phyloP scores from a whole-genome alignment of 2,329 filamentous ascomycete genomes.

The Diaporthe destruens region DNA sequence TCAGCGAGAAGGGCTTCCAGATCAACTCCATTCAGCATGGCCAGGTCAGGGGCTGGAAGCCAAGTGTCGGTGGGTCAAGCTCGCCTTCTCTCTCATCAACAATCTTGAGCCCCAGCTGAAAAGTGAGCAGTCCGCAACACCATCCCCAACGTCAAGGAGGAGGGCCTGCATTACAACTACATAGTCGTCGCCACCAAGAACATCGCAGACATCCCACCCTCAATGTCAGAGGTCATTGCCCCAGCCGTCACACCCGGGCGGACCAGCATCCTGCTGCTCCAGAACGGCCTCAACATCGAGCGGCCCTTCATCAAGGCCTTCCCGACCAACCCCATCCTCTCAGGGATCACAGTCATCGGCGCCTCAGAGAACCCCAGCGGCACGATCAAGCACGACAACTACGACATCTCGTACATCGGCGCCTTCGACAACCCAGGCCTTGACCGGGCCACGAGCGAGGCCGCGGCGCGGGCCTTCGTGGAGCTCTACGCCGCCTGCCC shows the following conservation, averaged over 20 bases:
- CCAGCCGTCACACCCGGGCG: constrained; percentile 64
- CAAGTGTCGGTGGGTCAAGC: constrained; percentile 54
- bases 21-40: constrained; percentile 70
- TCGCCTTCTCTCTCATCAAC: too few relatives aligned
- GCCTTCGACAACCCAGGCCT: constrained; percentile 58
- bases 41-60: constrained; percentile 60
- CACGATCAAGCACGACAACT: constrained; percentile 64
- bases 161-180: constrained; percentile 63
- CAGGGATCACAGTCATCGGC: constrained; percentile 65
- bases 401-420: constrained; percentile 58
- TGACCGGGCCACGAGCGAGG: constrained; percentile 44
- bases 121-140: constrained; percentile 56
- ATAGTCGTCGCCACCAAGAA: constrained; percentile 71
- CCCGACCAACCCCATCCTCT: constrained; percentile 64
- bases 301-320: constrained; percentile 63
- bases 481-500: constrained; percentile 59
- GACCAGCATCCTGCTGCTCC: constrained; percentile 68
- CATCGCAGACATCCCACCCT: constrained; percentile 64
- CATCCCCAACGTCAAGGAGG: constrained; percentile 58
- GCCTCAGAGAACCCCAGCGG: constrained; percentile 62
- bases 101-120: background rate
- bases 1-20: constrained; percentile 61
- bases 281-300: constrained; percentile 76
- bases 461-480: constrained; percentile 56
- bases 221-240: constrained; percentile 60